Conservation (phyloP, 140 eudicot species). For the Erigeron philadelphicus region DNA sequence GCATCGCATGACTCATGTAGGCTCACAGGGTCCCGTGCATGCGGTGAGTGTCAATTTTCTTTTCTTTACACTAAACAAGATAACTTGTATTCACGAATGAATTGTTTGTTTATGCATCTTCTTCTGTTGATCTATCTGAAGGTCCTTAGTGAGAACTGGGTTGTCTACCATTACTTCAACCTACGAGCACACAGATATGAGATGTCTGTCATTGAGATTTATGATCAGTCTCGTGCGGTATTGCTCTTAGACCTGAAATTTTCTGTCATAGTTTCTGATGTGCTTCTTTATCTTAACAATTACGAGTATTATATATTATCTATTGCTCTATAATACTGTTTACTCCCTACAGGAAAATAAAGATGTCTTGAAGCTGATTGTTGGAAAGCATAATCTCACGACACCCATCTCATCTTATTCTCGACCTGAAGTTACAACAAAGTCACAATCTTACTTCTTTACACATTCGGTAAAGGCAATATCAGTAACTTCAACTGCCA, state of each 20-base stretch:
- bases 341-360: conserved; percentile 70
- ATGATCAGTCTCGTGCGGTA: conserved; percentile 98
- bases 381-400: conserved; percentile 94
- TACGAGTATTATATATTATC: background rate
- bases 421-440: conserved; percentile 79
- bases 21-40: conserved; percentile 92
- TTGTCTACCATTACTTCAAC: conserved; percentile 98
- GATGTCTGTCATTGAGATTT: conserved; percentile 92
- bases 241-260: conserved; percentile 16
- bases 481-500: conserved; percentile 83
- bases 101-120: background rate
- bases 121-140: conserved; percentile 24
- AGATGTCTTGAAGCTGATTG: conserved; percentile 75
- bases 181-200: conserved; percentile 95
- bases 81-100: background rate
- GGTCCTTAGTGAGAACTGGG: conserved; percentile 99
- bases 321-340: conserved; percentile 12
- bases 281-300: background rate
- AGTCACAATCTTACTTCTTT: conserved; percentile 89
- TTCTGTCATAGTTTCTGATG: background rate
- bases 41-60: conserved; percentile 58
- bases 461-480: conserved; percentile 81
- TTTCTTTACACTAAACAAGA: background rate
- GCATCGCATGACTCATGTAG: conserved; percentile 92
- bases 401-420: conserved; percentile 89